A percentile compares a stretch with the other conserved stretches of the same genome.
Evolutionary conservation across 2,329 filamentous ascomycete species (phyloP).

Genomic region (Parafenestella ontariensis): DNA sequence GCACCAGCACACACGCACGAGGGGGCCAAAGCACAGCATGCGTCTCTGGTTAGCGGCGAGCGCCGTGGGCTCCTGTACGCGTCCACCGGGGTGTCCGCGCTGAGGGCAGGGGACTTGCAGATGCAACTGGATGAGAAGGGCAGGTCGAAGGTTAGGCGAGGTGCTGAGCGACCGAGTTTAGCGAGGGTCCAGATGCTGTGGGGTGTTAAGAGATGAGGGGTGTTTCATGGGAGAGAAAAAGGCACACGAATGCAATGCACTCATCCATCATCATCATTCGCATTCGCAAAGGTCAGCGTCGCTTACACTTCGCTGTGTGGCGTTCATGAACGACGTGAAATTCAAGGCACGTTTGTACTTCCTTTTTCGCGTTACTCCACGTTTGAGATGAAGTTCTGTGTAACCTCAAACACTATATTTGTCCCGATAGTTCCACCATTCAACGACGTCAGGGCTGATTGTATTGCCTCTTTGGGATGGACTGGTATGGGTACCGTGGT

Average conservation of each 20-base stretch:
- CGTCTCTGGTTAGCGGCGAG: constrained; percentile 4
- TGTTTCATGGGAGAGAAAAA: not conserved
- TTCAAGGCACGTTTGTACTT: constrained; percentile 10
- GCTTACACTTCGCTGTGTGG: not conserved
- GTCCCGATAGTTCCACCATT: constrained; percentile 13
- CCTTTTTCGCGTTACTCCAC: constrained; percentile 5
- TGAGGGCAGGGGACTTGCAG: constrained; percentile 9
- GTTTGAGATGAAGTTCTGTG: constrained; percentile 14
- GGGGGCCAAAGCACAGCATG: constrained; percentile 5
- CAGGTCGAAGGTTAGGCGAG: constrained; percentile 4
- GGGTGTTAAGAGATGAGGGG: constrained; percentile 1
- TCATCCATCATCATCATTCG: not conserved
- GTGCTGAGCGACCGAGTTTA: constrained; percentile 5
- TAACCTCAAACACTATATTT: constrained; percentile 12
- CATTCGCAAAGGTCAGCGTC: not conserved
- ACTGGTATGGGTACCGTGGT: constrained; percentile 9
- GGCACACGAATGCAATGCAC: not conserved
- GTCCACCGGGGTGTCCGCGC: constrained; percentile 7
- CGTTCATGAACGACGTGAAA: too few species aligned
- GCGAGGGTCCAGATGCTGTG: constrained; percentile 3
- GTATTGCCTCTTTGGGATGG: constrained; percentile 1
- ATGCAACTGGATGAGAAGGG: constrained; percentile 6
- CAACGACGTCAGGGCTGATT: constrained; percentile 10
- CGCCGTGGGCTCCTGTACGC: constrained; percentile 1
- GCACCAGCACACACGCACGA: constrained; percentile 3